Percentiles rank a stretch among this genome's conserved stretches.
Conservation (phyloP, 2,329 filamentous ascomycete genomes). For the Corynespora cassiicola region DNA sequence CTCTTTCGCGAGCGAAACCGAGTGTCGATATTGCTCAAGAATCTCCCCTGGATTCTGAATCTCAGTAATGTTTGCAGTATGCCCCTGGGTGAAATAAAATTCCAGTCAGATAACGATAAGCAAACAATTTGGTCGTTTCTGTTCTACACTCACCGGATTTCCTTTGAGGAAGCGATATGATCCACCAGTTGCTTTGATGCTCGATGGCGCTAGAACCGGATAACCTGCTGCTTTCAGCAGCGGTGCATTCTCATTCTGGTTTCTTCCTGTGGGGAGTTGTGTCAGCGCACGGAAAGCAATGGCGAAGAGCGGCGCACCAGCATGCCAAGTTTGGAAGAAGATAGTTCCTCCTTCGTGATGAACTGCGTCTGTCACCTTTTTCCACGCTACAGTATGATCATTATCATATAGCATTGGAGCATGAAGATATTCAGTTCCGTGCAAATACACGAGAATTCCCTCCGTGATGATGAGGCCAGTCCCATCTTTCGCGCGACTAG, state of each 20-base stretch:
- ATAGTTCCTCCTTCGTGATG: constrained; percentile 25
- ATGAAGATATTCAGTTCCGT: constrained; percentile 25
- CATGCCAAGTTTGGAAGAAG: constrained; percentile 31
- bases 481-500: constrained; percentile 23
- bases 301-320: constrained; percentile 15
- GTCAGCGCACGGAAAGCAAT: too few species aligned
- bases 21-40: constrained; percentile 8
- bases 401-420: constrained; percentile 24
- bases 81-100: constrained; percentile 1
- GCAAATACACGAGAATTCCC: constrained; percentile 22
- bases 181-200: constrained; percentile 16
- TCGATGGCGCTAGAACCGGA: constrained; percentile 24
- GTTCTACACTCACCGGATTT: constrained; percentile 10
- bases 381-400: constrained; percentile 24
- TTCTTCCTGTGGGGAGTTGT: too few species aligned
- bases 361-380: constrained; percentile 23
- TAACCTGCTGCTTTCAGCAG: constrained; percentile 19
- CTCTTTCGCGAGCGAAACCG: constrained; percentile 6
- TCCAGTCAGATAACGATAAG: not conserved
- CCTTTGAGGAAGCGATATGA: constrained; percentile 22
- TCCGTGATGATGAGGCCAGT: constrained; percentile 27
- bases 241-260: constrained; percentile 29
- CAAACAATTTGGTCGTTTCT: not conserved
- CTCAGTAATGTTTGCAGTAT: constrained; percentile 8
- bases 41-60: constrained; percentile 7